Percentiles rank a stretch among this genome's conserved stretches.
These are phyloP conservation scores for Stentor roeselii DNA, from an alignment of 73 alveolate genomes.

Conservation along the genomic window DNA sequence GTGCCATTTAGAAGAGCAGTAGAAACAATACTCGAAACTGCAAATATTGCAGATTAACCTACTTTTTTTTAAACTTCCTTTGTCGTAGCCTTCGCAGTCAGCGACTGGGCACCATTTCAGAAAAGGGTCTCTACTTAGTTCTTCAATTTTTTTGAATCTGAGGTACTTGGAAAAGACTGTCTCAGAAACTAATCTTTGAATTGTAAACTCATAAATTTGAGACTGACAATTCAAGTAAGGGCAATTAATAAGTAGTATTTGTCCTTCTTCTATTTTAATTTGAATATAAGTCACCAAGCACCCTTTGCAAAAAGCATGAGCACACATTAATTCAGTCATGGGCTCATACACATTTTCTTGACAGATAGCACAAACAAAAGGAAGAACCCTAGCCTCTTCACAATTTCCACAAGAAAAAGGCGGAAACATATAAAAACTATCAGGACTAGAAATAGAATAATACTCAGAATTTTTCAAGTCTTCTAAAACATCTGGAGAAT, in stretches of 20 bases:
- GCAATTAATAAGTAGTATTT: neutral
- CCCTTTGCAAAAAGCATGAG: constrained; percentile 17
- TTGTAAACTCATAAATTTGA: too few relatives aligned
- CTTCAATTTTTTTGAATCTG: neutral
- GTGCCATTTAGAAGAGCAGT: neutral
- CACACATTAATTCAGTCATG: too few relatives aligned
- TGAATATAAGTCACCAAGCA: neutral
- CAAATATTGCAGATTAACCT: neutral
- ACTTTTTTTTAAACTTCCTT: neutral
- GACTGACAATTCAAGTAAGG: neutral
- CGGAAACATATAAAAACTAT: too few relatives aligned
- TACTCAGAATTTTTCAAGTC: too few relatives aligned
- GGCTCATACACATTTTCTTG: too few relatives aligned
- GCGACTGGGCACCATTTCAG: constrained; percentile 49
- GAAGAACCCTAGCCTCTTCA: too few relatives aligned
- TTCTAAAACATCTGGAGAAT: too few relatives aligned
- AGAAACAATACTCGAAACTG: neutral
- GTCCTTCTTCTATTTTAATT: neutral
- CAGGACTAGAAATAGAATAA: too few relatives aligned
- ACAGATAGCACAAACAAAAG: too few relatives aligned
- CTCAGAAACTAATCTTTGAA: too few relatives aligned
- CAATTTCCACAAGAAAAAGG: too few relatives aligned
- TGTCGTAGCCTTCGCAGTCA: constrained; percentile 38
- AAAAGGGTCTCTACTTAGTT: neutral
- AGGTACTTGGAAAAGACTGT: neutral